phyloP scores from a whole-genome alignment of 441 rosid species.

The Populus hybrid region DNA sequence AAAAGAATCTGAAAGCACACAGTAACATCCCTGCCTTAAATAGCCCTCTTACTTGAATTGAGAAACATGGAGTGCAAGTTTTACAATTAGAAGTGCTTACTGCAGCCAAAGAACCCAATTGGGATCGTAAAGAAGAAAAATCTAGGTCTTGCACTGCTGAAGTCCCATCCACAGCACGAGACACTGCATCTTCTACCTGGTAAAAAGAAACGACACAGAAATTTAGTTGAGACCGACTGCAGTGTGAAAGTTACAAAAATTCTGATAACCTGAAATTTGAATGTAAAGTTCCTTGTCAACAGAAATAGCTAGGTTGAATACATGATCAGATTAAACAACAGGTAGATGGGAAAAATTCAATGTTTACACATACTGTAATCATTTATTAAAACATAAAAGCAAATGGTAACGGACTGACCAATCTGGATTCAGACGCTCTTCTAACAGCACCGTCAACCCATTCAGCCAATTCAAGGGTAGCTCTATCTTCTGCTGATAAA shows the following conservation, averaged over 20 bases:
- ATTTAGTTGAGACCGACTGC: neutral
- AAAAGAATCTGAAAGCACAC: conserved; percentile 73
- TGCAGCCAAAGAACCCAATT: conserved; percentile 86
- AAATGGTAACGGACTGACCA: conserved; percentile 22
- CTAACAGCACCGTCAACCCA: conserved; percentile 92
- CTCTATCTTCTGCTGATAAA: conserved; percentile 96
- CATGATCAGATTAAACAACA: neutral
- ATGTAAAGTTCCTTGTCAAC: neutral
- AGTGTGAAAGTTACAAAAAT: neutral
- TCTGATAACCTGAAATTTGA: neutral
- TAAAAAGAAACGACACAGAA: conserved; percentile 2
- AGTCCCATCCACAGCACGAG: conserved; percentile 79
- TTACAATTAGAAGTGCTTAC: conserved; percentile 48
- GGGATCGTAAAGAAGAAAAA: conserved; percentile 67
- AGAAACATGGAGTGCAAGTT: conserved; percentile 14
- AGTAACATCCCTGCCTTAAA: conserved; percentile 22
- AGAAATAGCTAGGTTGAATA: neutral
- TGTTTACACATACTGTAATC: neutral
- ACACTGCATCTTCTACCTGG: conserved; percentile 86
- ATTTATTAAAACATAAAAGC: neutral
- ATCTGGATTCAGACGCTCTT: conserved; percentile 63
- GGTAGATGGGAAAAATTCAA: neutral
- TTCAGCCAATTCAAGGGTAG: conserved; percentile 95
- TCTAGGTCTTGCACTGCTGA: conserved; percentile 79
- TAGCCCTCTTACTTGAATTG: neutral